Evolutionary conservation across 768 basidiomycete species (phyloP).

Genomic region (Cystoderma amianthinum): DNA sequence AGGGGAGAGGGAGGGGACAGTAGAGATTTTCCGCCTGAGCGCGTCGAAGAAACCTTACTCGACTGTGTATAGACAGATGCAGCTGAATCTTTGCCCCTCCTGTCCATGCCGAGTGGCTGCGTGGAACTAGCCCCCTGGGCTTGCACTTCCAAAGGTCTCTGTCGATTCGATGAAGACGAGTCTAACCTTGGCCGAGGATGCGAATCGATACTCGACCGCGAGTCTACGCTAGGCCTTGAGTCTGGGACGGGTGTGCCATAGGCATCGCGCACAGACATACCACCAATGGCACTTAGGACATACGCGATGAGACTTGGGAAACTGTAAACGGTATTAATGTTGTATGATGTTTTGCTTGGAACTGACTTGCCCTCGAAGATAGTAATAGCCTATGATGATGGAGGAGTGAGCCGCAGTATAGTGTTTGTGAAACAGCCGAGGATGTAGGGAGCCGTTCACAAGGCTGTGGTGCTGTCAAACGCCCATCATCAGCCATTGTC

Average conservation of each 20-base stretch:
- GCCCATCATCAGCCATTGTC: too few species aligned
- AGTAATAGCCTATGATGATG: too few species aligned
- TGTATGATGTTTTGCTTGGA: too few species aligned
- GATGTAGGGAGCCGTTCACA: too few species aligned
- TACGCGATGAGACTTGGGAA: too few species aligned
- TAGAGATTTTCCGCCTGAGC: conserved; percentile 7
- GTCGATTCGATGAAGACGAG: neutral
- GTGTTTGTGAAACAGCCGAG: too few species aligned
- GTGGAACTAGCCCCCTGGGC: too few species aligned
- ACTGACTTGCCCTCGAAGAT: too few species aligned
- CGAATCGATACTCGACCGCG: conserved; percentile 7
- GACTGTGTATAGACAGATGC: conserved; percentile 27
- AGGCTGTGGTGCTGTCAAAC: too few species aligned
- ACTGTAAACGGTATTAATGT: too few species aligned
- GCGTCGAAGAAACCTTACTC: conserved; percentile 14
- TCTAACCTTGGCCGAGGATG: conserved; percentile 2
- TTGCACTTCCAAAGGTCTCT: neutral
- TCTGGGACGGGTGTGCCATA: conserved; percentile 13
- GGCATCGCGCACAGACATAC: neutral
- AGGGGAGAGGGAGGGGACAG: conserved; percentile 1
- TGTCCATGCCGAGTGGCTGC: neutral
- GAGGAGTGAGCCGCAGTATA: too few species aligned
- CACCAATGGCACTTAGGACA: too few species aligned
- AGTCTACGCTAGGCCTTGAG: conserved; percentile 6
- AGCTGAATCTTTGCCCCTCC: conserved; percentile 17